Conservation (phyloP, 2,329 filamentous ascomycete species). For the Alternaria sp. region DNA sequence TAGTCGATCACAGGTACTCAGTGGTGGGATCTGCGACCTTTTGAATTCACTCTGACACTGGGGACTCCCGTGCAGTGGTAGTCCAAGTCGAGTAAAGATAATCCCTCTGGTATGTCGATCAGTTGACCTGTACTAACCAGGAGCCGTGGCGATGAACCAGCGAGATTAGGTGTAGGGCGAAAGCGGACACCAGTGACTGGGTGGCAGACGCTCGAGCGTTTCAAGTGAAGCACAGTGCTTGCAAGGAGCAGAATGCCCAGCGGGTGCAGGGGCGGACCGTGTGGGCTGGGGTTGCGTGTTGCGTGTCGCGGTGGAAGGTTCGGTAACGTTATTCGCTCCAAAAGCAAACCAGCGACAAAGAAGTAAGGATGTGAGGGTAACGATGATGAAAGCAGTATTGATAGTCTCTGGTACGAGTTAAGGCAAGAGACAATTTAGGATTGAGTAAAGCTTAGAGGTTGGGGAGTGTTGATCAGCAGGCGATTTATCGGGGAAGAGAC, state of each 20-base stretch:
- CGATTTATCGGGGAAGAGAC: slow-evolving; percentile 36
- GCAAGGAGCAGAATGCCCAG: slow-evolving; percentile 33
- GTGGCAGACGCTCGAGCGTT: slow-evolving; percentile 47
- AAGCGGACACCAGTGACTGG: slow-evolving; percentile 39
- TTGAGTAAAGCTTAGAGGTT: slow-evolving; percentile 39
- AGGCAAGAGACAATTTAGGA: slow-evolving; percentile 34
- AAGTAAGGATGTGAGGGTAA: slow-evolving; percentile 41
- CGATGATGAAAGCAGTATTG: slow-evolving; percentile 40
- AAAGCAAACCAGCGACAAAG: slow-evolving; percentile 39
- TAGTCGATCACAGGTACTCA: slow-evolving; percentile 54
- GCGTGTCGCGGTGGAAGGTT: slow-evolving; percentile 34
- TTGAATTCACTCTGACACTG: slow-evolving; percentile 49
- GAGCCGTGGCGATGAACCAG: slow-evolving; percentile 47
- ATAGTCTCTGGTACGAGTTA: slow-evolving; percentile 32
- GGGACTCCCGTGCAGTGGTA: slow-evolving; percentile 40
- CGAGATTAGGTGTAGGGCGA: slow-evolving; percentile 42
- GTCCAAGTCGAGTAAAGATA: slow-evolving; percentile 46
- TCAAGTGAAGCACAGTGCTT: slow-evolving; percentile 46
- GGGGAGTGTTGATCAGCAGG: slow-evolving; percentile 43
- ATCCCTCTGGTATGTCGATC: slow-evolving; percentile 47
- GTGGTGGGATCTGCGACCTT: slow-evolving; percentile 58
- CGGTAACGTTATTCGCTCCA: slow-evolving; percentile 33
- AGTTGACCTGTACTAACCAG: slow-evolving; percentile 41
- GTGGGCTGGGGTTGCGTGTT: slow-evolving; percentile 31
- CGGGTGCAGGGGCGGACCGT: slow-evolving; percentile 37